Conservation (phyloP, 306 rosid genomes). For the Casuarina cunninghamiana region DNA sequence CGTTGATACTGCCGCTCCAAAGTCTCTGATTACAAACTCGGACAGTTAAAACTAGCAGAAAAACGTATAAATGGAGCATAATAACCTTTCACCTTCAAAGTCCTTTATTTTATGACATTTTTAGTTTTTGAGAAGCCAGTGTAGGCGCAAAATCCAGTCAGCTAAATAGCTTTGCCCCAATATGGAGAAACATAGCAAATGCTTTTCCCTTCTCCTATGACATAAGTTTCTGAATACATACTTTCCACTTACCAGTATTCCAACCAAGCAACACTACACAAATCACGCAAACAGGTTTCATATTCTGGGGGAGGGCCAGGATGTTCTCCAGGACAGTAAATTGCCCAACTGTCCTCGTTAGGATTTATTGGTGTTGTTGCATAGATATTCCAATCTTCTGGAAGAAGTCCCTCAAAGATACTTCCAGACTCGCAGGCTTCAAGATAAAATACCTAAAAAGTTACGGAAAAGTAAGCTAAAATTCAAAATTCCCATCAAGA, state of each 20-base stretch:
- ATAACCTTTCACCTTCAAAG: neutral
- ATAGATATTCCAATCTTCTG: slow-evolving; percentile 73
- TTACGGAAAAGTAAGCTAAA: slow-evolving; percentile 21
- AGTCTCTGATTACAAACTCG: slow-evolving; percentile 58
- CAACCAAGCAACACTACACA: slow-evolving; percentile 95
- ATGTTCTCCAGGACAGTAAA: slow-evolving; percentile 83
- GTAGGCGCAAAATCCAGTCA: neutral
- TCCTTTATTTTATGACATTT: neutral
- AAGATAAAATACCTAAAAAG: slow-evolving; percentile 80
- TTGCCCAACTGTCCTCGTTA: slow-evolving; percentile 93
- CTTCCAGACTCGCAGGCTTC: slow-evolving; percentile 99
- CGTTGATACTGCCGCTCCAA: slow-evolving; percentile 80
- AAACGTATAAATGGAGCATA: neutral
- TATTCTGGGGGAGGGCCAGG: slow-evolving; percentile 87
- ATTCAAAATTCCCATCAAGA: slow-evolving; percentile 2
- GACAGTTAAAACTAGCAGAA: slow-evolving; percentile 22
- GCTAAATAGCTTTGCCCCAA: neutral
- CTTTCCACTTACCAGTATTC: slow-evolving; percentile 71
- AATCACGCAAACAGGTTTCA: slow-evolving; percentile 84
- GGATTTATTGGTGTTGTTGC: slow-evolving; percentile 89
- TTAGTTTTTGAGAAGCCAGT: neutral
- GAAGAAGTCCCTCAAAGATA: slow-evolving; percentile 92
- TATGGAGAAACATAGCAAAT: neutral
- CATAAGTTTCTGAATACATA: neutral
- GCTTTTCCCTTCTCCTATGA: slow-evolving; percentile 17